Evolutionary conservation across 257 asterid genomes (phyloP).

Genomic region (Lycium ferocissimum): DNA sequence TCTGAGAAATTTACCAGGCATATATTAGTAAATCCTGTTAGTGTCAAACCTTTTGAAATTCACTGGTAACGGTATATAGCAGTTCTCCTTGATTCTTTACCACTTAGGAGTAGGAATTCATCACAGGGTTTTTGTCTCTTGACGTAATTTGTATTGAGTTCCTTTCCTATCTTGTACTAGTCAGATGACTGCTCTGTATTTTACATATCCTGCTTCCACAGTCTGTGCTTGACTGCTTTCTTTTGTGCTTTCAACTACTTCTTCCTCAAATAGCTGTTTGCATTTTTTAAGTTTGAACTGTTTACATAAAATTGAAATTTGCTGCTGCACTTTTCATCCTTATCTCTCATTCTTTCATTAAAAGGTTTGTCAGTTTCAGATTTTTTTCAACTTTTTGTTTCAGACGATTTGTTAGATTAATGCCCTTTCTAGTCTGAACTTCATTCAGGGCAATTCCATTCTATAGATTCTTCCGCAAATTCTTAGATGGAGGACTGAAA

Average conservation of each 20-base stretch:
- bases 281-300: neutral
- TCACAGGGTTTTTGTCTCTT: neutral
- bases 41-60: conserved; percentile 15
- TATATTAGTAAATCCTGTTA: neutral
- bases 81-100: neutral
- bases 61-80: neutral
- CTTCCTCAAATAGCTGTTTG: conserved; percentile 1
- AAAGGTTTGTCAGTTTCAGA: neutral
- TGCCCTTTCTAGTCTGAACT: neutral
- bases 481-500: conserved; percentile 1
- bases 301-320: neutral
- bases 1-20: neutral
- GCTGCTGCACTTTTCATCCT: conserved; percentile 12
- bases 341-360: neutral
- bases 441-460: neutral
- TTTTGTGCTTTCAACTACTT: conserved; percentile 14
- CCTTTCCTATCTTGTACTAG: neutral
- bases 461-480: neutral
- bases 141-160: neutral
- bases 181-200: neutral
- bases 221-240: neutral
- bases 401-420: neutral
- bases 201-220: neutral
- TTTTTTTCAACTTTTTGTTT: neutral
- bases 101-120: neutral